Percentiles rank a stretch among this genome's conserved stretches.
Conservation (phyloP, 2,329 filamentous ascomycete genomes). For the Myriosclerotinia curreyana region DNA sequence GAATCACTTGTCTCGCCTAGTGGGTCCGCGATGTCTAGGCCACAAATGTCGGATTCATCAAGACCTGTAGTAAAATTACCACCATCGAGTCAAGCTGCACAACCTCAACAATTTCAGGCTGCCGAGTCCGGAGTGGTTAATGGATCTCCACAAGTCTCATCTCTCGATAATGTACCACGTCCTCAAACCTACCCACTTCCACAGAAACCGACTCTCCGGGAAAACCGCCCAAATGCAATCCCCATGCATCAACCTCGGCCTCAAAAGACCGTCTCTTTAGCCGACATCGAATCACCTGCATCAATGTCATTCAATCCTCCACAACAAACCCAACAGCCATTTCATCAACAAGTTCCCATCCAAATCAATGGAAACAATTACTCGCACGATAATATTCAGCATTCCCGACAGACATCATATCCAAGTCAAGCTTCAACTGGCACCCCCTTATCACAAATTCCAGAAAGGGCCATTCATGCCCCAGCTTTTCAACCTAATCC, state of each 20-base stretch:
- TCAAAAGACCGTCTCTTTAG: constrained; percentile 89
- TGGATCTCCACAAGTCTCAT: constrained; percentile 26
- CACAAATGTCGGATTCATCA: constrained; percentile 57
- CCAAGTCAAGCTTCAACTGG: constrained; percentile 68
- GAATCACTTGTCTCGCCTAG: constrained; percentile 79
- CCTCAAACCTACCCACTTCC: constrained; percentile 57
- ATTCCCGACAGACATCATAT: constrained; percentile 66
- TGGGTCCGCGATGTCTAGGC: constrained; percentile 71
- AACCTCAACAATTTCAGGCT: constrained; percentile 34
- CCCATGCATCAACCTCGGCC: constrained; percentile 94
- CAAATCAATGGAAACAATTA: constrained; percentile 62
- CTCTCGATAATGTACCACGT: constrained; percentile 45
- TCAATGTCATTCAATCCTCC: constrained; percentile 53
- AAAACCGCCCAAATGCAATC: constrained; percentile 52
- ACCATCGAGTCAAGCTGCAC: constrained; percentile 45
- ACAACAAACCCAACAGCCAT: constrained; percentile 74
- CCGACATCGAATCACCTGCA: constrained; percentile 82
- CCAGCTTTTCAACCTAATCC: constrained; percentile 79
- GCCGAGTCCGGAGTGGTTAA: constrained; percentile 37
- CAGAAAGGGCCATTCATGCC: constrained; percentile 87
- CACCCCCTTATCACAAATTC: constrained; percentile 86
- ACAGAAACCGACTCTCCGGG: constrained; percentile 56
- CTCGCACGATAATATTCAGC: constrained; percentile 50
- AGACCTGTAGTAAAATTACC: constrained; percentile 82
- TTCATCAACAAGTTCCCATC: constrained; percentile 89